Conservation (phyloP, 805 yeast species). For the Maudiozyma bulderi region DNA sequence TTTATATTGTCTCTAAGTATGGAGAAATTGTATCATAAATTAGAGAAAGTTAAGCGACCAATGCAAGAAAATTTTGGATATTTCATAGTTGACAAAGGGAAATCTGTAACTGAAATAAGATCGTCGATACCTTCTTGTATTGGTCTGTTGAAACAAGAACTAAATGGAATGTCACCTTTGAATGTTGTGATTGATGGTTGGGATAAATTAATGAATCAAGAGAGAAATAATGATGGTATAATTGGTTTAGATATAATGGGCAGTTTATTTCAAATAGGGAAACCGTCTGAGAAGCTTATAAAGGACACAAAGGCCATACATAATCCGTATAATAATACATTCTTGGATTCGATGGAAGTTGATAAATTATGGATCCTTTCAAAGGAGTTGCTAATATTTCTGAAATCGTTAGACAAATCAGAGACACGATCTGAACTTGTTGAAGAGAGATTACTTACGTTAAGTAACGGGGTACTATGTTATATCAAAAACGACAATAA, state of each 20-base stretch:
- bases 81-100: constrained; percentile 9
- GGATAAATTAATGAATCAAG: constrained; percentile 9
- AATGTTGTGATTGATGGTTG: constrained; percentile 22
- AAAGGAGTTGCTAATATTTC: constrained; percentile 14
- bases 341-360: constrained; percentile 14
- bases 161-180: constrained; percentile 8
- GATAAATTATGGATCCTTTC: constrained; percentile 22
- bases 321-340: constrained; percentile 8
- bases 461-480: constrained; percentile 27
- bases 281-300: background rate
- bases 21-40: constrained; percentile 12
- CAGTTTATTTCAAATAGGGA: constrained; percentile 2
- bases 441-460: constrained; percentile 23
- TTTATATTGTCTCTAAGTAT: constrained; percentile 16
- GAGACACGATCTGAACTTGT: constrained; percentile 6
- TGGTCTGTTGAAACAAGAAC: constrained; percentile 2
- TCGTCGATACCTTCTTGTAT: constrained; percentile 22
- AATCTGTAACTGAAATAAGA: constrained; percentile 2
- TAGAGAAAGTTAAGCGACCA: background rate
- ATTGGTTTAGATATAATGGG: constrained; percentile 19
- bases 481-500: constrained; percentile 16
- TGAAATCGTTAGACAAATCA: constrained; percentile 12
- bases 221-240: background rate
- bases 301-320: background rate
- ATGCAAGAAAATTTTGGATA: constrained; percentile 19